Evolutionary conservation across 257 asterid species (phyloP).

Genomic region (Forsythia suspensa): DNA sequence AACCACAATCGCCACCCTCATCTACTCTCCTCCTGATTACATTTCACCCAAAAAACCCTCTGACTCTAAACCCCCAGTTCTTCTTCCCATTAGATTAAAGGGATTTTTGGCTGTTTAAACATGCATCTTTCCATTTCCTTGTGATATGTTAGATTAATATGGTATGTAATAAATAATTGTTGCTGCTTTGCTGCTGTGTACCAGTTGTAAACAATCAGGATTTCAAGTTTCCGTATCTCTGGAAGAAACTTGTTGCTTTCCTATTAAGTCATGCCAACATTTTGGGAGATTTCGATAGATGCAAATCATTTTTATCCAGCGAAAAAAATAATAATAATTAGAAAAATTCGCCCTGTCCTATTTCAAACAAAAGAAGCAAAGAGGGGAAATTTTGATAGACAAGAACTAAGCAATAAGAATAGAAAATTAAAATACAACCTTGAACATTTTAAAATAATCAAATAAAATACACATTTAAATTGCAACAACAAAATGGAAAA

Average conservation of each 20-base stretch:
- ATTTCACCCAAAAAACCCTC: not conserved
- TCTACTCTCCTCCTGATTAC: slow-evolving; percentile 38
- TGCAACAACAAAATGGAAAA: no score
- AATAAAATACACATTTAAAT: no score
- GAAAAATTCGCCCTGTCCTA: no score
- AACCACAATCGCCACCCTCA: slow-evolving; percentile 28
- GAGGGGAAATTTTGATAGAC: no score
- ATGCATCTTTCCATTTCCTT: slow-evolving; percentile 18
- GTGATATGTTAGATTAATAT: slow-evolving; percentile 16
- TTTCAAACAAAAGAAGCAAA: no score
- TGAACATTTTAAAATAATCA: no score
- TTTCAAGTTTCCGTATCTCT: slow-evolving; percentile 14
- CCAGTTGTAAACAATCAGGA: slow-evolving; percentile 24
- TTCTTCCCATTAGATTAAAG: slow-evolving; percentile 5
- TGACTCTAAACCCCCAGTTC: slow-evolving; percentile 4
- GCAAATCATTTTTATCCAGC: slow-evolving; percentile 7
- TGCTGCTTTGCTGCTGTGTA: slow-evolving; percentile 25
- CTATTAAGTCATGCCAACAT: not conserved
- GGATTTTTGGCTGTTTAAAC: slow-evolving; percentile 20
- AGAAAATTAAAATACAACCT: no score
- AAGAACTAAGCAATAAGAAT: no score
- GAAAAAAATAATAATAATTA: no score
- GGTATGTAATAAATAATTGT: slow-evolving; percentile 34
- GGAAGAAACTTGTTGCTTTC: slow-evolving; percentile 17
- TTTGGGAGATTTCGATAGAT: not conserved